These are phyloP conservation scores for Cystobasidium ongulense DNA, from an alignment of 768 basidiomycete genomes.

Conservation along the genomic window DNA sequence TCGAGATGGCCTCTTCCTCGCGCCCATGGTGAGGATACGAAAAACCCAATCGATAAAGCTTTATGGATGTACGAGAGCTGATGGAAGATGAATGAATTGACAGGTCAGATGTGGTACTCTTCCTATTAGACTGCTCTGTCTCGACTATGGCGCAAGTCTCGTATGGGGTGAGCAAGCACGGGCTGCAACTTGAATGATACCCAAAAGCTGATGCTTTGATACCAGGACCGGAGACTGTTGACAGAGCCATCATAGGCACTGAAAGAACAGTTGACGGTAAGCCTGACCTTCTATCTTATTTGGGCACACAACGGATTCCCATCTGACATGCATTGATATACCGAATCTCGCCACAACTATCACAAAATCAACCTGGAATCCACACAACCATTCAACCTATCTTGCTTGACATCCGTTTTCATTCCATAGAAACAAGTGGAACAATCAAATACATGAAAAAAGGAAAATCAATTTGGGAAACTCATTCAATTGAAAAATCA, in stretches of 20 bases:
- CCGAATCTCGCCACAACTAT: too few species aligned
- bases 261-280: slow-evolving; percentile 76
- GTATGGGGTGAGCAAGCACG: slow-evolving; percentile 48
- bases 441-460: slow-evolving; percentile 73
- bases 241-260: slow-evolving; percentile 84
- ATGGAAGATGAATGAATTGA: not conserved
- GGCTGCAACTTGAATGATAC: not conserved
- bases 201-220: not conserved
- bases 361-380: not conserved
- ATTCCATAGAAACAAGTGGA: slow-evolving; percentile 62
- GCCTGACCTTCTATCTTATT: slow-evolving; percentile 44
- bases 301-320: too few species aligned
- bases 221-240: slow-evolving; percentile 94
- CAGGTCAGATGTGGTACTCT: slow-evolving; percentile 34
- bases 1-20: slow-evolving; percentile 82
- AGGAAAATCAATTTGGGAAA: slow-evolving; percentile 80
- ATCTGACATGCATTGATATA: not conserved
- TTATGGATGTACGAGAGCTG: slow-evolving; percentile 46
- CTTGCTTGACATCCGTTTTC: too few species aligned
- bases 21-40: slow-evolving; percentile 72
- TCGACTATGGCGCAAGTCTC: slow-evolving; percentile 85
- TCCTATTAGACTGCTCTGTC: slow-evolving; percentile 41
- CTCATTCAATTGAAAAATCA: slow-evolving; percentile 88
- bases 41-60: slow-evolving; percentile 56
- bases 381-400: not conserved